Conservation (phyloP, 1,284 basidiomycete species). For the Puccinia horiana region DNA sequence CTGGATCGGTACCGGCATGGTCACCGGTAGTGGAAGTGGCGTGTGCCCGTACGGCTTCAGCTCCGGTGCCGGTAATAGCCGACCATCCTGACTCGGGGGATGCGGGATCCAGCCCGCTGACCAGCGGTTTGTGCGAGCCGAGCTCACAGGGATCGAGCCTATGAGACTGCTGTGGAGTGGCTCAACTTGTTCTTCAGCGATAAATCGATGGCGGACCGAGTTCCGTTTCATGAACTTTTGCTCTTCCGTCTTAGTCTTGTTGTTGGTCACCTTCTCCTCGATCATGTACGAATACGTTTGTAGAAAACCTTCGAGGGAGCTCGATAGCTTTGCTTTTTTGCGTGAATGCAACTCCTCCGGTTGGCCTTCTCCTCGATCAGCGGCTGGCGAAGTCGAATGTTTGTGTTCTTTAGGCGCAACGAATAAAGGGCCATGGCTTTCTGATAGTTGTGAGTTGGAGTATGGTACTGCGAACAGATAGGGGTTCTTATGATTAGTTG, state of each 20-base stretch:
- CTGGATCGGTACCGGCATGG: slow-evolving; percentile 53
- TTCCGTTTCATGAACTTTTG: background rate
- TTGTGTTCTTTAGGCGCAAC: background rate
- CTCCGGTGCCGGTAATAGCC: background rate
- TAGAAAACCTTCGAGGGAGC: background rate
- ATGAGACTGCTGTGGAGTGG: background rate
- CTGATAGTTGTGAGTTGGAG: slow-evolving; percentile 20
- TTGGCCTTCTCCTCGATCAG: background rate
- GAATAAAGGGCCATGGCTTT: slow-evolving; percentile 9
- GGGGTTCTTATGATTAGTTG: background rate
- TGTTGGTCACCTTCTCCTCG: slow-evolving; percentile 11
- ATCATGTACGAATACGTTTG: slow-evolving; percentile 13
- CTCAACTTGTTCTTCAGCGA: background rate
- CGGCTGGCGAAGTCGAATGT: background rate
- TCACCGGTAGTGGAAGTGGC: slow-evolving; percentile 52
- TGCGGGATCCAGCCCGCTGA: slow-evolving; percentile 47
- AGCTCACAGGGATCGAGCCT: background rate
- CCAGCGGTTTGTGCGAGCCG: slow-evolving; percentile 26
- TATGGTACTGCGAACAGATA: slow-evolving; percentile 9
- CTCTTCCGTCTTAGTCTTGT: background rate
- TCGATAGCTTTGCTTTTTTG: background rate
- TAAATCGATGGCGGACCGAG: background rate
- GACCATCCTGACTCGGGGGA: background rate
- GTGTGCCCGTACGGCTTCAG: slow-evolving; percentile 54
- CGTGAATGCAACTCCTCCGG: background rate